Percentiles rank a stretch among this genome's conserved stretches.
Evolutionary conservation across 2,329 filamentous ascomycete species (phyloP).

Genomic region (Mariannaea elegans): DNA sequence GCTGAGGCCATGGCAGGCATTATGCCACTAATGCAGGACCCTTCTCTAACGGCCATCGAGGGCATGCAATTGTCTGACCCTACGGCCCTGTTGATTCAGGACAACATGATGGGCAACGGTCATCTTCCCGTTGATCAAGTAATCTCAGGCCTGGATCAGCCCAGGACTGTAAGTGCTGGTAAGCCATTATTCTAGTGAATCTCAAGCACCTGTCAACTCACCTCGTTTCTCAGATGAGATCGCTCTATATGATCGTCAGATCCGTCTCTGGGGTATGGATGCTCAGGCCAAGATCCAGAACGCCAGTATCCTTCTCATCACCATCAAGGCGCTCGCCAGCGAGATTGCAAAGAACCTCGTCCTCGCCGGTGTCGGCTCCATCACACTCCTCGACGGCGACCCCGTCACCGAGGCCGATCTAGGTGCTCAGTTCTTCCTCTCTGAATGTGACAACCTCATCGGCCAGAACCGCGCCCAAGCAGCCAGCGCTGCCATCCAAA

Average conservation of each 20-base stretch:
- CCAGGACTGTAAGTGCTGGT: conserved; percentile 48
- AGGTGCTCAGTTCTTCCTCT: conserved; percentile 84
- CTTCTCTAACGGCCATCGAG: conserved; percentile 35
- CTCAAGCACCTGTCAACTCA: conserved; percentile 17
- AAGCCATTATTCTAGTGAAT: conserved; percentile 15
- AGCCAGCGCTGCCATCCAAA: conserved; percentile 78
- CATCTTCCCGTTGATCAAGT: conserved; percentile 12
- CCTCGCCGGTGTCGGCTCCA: conserved; percentile 87
- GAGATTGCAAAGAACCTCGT: conserved; percentile 98
- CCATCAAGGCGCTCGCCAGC: conserved; percentile 86
- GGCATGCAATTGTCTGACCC: conserved; percentile 40
- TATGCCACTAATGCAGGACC: conserved; percentile 39
- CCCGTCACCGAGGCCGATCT: conserved; percentile 81
- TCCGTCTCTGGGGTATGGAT: conserved; percentile 95
- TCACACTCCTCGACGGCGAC: conserved; percentile 87
- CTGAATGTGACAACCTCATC: conserved; percentile 69
- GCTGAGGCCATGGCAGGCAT: conserved; percentile 37
- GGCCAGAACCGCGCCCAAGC: conserved; percentile 88
- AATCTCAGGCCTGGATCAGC: conserved; percentile 27
- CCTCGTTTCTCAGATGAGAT: conserved; percentile 76
- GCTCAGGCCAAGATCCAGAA: conserved; percentile 92
- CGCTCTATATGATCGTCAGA: conserved; percentile 95
- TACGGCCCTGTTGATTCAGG: conserved; percentile 42
- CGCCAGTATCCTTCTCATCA: conserved; percentile 89
- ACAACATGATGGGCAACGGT: conserved; percentile 43